Evolutionary conservation across 1,284 basidiomycete genomes (phyloP).

Genomic region (Cutaneotrichosporon sp.): DNA sequence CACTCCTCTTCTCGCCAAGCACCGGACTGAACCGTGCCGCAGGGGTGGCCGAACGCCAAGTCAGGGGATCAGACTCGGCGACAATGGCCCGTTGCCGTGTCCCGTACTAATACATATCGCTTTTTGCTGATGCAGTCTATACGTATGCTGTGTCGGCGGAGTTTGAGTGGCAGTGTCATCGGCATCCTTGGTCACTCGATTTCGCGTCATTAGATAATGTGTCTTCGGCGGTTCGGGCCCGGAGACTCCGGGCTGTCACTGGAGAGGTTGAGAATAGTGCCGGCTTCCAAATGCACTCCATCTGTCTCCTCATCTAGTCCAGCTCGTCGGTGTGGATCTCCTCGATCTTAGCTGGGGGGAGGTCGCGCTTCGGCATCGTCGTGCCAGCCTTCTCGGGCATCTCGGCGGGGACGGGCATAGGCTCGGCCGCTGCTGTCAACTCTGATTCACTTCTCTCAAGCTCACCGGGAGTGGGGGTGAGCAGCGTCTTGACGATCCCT

Average conservation of each 20-base stretch:
- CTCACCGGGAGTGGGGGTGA: constrained; percentile 28
- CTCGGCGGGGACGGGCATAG: constrained; percentile 17
- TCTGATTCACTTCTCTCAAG: background rate
- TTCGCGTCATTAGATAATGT: background rate
- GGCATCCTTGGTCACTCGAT: background rate
- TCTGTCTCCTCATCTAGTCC: constrained; percentile 26
- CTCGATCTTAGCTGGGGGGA: constrained; percentile 34
- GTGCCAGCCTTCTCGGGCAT: constrained; percentile 14
- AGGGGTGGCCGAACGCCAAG: no score
- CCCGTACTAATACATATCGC: background rate
- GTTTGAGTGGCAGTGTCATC: background rate
- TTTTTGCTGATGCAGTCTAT: background rate
- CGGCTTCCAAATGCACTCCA: background rate
- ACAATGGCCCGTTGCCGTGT: background rate
- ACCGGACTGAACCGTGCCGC: no score
- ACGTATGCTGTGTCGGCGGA: constrained; percentile 4
- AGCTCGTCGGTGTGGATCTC: constrained; percentile 40
- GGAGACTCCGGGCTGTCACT: background rate
- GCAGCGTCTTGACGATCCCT: constrained; percentile 63
- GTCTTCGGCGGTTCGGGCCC: background rate
- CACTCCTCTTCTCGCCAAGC: no score
- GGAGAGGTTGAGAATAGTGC: background rate
- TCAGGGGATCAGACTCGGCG: background rate
- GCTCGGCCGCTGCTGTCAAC: constrained; percentile 13
- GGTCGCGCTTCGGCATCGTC: constrained; percentile 7